These are phyloP conservation scores for Cyclotella kingstonii DNA, from an alignment of 108 stramenopile species.

Conservation along the genomic window DNA sequence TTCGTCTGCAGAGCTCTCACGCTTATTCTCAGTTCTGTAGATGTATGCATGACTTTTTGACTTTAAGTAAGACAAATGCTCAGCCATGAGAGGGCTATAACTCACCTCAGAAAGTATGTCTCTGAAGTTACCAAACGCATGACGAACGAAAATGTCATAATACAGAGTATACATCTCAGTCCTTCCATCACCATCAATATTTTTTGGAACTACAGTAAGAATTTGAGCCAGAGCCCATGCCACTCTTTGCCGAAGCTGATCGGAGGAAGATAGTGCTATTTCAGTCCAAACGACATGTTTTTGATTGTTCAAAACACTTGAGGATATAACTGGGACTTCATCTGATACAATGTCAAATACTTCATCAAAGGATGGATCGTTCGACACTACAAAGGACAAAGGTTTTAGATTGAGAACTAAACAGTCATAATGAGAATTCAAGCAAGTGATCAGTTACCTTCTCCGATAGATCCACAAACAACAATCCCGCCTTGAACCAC, in stretches of 20 bases:
- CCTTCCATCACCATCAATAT: conserved; percentile 19
- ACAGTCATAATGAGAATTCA: no score
- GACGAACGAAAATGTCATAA: conserved; percentile 62
- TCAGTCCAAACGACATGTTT: conserved; percentile 43
- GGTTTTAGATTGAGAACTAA: no score
- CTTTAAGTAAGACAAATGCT: conserved; percentile 46
- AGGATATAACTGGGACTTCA: conserved; percentile 1
- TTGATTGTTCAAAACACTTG: conserved; percentile 20
- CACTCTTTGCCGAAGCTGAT: conserved; percentile 77
- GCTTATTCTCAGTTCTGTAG: conserved; percentile 9
- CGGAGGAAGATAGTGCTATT: conserved; percentile 29
- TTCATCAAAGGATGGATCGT: conserved; percentile 40
- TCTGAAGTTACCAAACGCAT: conserved; percentile 76
- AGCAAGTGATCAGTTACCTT: no score
- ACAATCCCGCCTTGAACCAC: not conserved
- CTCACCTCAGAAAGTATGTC: conserved; percentile 61
- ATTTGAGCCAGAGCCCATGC: conserved; percentile 68
- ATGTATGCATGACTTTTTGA: conserved; percentile 42
- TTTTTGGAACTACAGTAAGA: conserved; percentile 20
- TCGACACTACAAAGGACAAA: no score
- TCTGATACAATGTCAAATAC: conserved; percentile 22
- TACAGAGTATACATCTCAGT: conserved; percentile 40
- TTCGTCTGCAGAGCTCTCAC: conserved; percentile 3
- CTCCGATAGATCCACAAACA: no score
- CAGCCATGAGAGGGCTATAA: conserved; percentile 53